Percentiles rank a stretch among this genome's conserved stretches.
Evolutionary conservation across 2,329 filamentous ascomycete genomes (phyloP).

Genomic region (Pestalotiopsis sp.): DNA sequence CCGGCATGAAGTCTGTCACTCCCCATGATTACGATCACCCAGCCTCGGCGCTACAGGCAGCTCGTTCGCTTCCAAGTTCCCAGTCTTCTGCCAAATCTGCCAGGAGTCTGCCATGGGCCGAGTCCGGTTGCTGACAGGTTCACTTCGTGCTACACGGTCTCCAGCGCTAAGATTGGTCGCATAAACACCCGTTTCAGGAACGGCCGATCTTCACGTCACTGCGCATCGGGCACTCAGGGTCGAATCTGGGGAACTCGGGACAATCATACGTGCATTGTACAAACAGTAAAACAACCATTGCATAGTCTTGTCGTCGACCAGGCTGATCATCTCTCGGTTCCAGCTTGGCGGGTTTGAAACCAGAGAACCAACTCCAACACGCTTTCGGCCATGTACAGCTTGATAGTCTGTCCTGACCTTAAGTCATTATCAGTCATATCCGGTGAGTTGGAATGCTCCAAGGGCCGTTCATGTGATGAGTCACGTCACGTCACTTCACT

Average conservation of each 20-base stretch:
- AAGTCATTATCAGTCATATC: background rate
- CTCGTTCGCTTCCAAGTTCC: background rate
- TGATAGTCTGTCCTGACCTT: background rate
- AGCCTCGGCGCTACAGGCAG: background rate
- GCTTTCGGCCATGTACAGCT: background rate
- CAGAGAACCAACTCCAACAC: background rate
- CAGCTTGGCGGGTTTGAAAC: background rate
- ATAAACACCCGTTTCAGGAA: conserved; percentile 5
- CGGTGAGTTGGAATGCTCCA: too few species aligned
- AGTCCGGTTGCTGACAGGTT: background rate
- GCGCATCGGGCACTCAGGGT: background rate
- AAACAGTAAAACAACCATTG: background rate
- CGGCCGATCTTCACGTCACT: conserved; percentile 9
- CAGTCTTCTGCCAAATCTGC: background rate
- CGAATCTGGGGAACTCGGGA: conserved; percentile 1
- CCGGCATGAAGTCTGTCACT: background rate
- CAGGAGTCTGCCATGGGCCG: background rate
- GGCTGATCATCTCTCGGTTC: background rate
- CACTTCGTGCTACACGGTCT: background rate
- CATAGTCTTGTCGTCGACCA: background rate
- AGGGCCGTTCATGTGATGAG: background rate
- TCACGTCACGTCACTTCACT: background rate
- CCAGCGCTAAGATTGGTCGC: background rate
- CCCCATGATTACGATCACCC: background rate
- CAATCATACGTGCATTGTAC: background rate